Percentiles rank a stretch among this genome's conserved stretches.
Evolutionary conservation across 495 filamentous ascomycete species (phyloP).

Genomic region (Xylaria scruposa): DNA sequence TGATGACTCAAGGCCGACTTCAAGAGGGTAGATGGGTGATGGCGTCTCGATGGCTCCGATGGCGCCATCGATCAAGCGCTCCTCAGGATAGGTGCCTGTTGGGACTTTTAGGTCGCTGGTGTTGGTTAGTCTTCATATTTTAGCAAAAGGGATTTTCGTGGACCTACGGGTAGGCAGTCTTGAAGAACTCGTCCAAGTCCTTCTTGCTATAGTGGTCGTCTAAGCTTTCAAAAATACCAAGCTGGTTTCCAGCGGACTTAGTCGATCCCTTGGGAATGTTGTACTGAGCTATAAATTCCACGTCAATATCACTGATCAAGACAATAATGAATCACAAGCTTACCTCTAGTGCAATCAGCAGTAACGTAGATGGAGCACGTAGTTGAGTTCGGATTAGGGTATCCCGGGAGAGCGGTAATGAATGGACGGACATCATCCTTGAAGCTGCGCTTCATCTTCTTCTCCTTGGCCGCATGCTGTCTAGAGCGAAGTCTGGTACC

Average conservation of each 20-base stretch:
- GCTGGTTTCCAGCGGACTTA: conserved; percentile 41
- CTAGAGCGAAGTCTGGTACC: conserved; percentile 52
- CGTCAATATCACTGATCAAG: not conserved
- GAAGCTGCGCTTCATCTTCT: conserved; percentile 31
- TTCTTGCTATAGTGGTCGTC: conserved; percentile 53
- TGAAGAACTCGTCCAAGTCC: conserved; percentile 68
- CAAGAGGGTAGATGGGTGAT: conserved; percentile 32
- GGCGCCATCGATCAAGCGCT: conserved; percentile 38
- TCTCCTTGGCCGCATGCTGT: conserved; percentile 24
- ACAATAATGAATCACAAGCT: not conserved
- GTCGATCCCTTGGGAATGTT: conserved; percentile 39
- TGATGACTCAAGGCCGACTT: conserved; percentile 39
- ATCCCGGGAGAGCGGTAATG: conserved; percentile 7
- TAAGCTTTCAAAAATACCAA: conserved; percentile 44
- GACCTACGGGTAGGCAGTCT: conserved; percentile 47
- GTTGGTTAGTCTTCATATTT: not conserved
- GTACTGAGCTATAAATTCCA: conserved; percentile 36
- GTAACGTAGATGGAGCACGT: conserved; percentile 39
- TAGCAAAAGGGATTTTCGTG: not conserved
- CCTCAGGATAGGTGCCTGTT: conserved; percentile 41
- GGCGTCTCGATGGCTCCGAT: conserved; percentile 31
- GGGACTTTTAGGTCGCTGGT: conserved; percentile 39
- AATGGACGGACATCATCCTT: conserved; percentile 19
- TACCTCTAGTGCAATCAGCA: conserved; percentile 44
- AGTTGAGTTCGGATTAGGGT: conserved; percentile 30